These are phyloP conservation scores for Crucihimalaya himalaica DNA, from an alignment of 345 rosid genomes.

Conservation along the genomic window DNA sequence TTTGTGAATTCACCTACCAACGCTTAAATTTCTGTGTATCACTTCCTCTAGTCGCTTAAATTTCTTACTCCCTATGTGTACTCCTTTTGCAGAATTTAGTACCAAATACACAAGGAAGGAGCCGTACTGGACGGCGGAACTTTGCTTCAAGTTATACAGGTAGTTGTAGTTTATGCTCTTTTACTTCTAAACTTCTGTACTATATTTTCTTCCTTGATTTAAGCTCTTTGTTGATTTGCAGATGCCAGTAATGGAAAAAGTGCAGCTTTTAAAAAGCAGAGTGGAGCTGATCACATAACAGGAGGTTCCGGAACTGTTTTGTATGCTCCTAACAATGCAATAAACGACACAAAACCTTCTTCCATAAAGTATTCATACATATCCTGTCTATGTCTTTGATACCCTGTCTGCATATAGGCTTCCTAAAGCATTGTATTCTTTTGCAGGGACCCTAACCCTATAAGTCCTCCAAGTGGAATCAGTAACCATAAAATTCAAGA, in stretches of 20 bases:
- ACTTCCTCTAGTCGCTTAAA: neutral
- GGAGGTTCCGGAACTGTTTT: constrained; percentile 44
- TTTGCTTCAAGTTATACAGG: constrained; percentile 41
- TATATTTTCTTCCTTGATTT: neutral
- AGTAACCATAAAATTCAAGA: constrained; percentile 26
- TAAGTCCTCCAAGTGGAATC: constrained; percentile 46
- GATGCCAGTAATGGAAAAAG: constrained; percentile 57
- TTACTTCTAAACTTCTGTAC: neutral
- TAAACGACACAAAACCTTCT: constrained; percentile 35
- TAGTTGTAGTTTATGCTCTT: constrained; percentile 39
- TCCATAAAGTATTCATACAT: constrained; percentile 49
- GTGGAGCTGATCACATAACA: constrained; percentile 45
- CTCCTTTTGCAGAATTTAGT: constrained; percentile 44
- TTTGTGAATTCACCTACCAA: neutral
- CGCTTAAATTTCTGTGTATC: neutral
- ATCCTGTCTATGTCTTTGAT: constrained; percentile 13
- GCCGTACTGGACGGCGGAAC: constrained; percentile 54
- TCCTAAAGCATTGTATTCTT: neutral
- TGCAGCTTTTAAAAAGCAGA: constrained; percentile 52
- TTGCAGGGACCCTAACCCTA: constrained; percentile 49
- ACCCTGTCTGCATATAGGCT: neutral
- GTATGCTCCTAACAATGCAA: constrained; percentile 44
- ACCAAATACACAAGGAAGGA: constrained; percentile 44
- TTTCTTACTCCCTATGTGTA: neutral
- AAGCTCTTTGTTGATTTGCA: constrained; percentile 29